A percentile compares a stretch with the other conserved stretches of the same genome.
phyloP scores from a whole-genome alignment of 768 basidiomycete species.

The Mycena metata region DNA sequence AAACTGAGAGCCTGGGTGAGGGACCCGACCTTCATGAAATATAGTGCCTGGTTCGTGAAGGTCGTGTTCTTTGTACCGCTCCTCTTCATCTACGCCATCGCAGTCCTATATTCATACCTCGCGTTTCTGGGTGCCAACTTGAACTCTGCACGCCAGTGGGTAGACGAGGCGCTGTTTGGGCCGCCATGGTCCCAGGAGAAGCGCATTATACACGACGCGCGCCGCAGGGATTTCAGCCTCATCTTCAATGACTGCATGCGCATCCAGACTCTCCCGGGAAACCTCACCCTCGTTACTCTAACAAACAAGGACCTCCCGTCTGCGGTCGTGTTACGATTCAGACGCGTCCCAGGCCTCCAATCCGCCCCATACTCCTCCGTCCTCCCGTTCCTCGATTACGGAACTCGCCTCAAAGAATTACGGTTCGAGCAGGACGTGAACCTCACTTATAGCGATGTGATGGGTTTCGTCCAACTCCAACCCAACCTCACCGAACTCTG shows the following conservation, averaged over 20 bases:
- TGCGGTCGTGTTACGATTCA: not conserved
- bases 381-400: constrained; percentile 6
- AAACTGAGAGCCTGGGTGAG: too few species aligned
- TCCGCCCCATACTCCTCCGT: not conserved
- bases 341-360: not conserved
- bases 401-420: not conserved
- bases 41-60: too few species aligned
- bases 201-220: not conserved
- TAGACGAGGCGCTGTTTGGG: too few species aligned
- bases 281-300: constrained; percentile 18
- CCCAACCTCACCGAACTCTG: not conserved
- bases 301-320: not conserved
- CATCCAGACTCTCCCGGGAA: constrained; percentile 10
- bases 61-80: too few species aligned
- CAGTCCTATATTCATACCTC: too few species aligned
- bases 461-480: constrained; percentile 22
- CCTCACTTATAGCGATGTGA: constrained; percentile 6
- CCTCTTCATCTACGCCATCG: too few species aligned
- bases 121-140: too few species aligned
- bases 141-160: too few species aligned
- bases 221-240: not conserved
- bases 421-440: too few species aligned
- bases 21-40: too few species aligned
- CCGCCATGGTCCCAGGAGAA: constrained; percentile 2
- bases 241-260: constrained; percentile 23